Percentiles rank a stretch among this genome's conserved stretches.
Conservation (phyloP, 2,329 filamentous ascomycete genomes). For the Epichloe gansuensis region DNA sequence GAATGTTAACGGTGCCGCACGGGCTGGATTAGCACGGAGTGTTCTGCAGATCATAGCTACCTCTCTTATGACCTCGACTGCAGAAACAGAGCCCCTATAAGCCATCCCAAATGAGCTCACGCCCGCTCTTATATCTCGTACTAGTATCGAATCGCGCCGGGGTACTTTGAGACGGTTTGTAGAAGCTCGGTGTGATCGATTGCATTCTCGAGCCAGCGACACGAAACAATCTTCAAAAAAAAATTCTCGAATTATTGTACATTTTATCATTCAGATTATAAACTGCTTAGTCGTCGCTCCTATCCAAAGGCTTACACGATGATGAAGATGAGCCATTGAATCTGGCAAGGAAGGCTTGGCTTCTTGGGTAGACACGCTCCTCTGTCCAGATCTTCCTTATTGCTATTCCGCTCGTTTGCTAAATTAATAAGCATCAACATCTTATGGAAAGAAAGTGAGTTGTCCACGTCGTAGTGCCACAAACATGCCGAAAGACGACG, state of each 20-base stretch:
- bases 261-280: neutral
- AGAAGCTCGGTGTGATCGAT: neutral
- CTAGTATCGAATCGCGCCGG: too few species aligned
- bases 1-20: slow-evolving; percentile 55
- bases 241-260: neutral
- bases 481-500: too few species aligned
- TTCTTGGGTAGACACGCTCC: too few species aligned
- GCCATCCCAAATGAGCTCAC: too few species aligned
- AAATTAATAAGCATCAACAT: too few species aligned
- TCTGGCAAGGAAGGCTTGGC: too few species aligned
- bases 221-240: neutral
- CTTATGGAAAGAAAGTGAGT: too few species aligned
- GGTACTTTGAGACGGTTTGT: too few species aligned
- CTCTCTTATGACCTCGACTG: slow-evolving; percentile 51
- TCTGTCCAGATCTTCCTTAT: too few species aligned
- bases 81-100: slow-evolving; percentile 37
- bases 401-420: neutral
- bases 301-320: neutral
- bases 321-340: slow-evolving; percentile 9
- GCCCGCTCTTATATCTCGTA: too few species aligned
- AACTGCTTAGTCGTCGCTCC: neutral
- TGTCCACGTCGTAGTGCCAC: too few species aligned
- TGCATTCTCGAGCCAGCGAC: neutral
- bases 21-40: slow-evolving; percentile 23
- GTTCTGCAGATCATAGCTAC: slow-evolving; percentile 35